A percentile compares a stretch with the other conserved stretches of the same genome.
Conservation (phyloP, 2,329 filamentous ascomycete species). For the Coniochaeta pulveracea region DNA sequence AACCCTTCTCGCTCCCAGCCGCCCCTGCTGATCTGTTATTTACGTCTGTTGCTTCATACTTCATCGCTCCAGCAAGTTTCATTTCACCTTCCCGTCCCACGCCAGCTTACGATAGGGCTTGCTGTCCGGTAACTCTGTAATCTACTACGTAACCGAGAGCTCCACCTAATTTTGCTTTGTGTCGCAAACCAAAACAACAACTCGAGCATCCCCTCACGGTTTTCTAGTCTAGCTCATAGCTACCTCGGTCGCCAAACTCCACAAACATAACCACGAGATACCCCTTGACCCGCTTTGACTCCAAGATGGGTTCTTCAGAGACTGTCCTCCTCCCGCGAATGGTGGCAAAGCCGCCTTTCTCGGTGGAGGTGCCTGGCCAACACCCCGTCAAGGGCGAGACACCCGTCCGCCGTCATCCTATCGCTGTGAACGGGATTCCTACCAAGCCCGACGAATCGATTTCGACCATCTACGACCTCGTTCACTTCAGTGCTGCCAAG, state of each 20-base stretch:
- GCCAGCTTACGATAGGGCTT: too few species aligned
- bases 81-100: neutral
- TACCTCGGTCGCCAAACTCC: too few species aligned
- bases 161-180: too few species aligned
- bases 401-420: constrained; percentile 55
- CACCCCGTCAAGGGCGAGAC: constrained; percentile 61
- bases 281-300: too few species aligned
- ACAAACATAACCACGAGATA: too few species aligned
- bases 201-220: neutral
- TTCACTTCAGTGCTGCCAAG: constrained; percentile 54
- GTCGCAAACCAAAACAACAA: neutral
- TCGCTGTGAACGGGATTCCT: constrained; percentile 50
- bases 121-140: too few species aligned
- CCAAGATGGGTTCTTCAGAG: neutral
- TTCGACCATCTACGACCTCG: constrained; percentile 64
- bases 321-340: constrained; percentile 26
- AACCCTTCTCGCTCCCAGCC: neutral
- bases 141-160: too few species aligned
- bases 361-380: constrained; percentile 54
- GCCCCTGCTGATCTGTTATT: neutral
- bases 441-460: constrained; percentile 51
- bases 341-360: constrained; percentile 51
- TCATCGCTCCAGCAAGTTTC: too few species aligned
- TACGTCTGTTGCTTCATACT: neutral
- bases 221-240: neutral